These are phyloP conservation scores for Gyrodon lividus DNA, from an alignment of 768 basidiomycete species.

Conservation along the genomic window DNA sequence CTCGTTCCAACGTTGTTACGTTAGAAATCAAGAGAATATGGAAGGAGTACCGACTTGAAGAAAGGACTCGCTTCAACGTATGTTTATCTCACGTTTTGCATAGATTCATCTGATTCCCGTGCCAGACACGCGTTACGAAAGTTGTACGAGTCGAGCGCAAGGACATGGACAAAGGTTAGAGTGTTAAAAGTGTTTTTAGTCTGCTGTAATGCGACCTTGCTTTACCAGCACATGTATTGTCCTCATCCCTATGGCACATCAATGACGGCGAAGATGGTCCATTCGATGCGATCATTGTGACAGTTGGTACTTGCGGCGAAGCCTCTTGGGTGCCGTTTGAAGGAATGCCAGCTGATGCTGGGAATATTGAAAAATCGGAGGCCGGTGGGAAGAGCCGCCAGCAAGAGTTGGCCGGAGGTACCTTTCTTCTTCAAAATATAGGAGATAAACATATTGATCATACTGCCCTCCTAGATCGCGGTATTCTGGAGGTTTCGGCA, in stretches of 20 bases:
- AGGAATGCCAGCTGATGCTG: constrained; percentile 40
- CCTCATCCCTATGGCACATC: constrained; percentile 42
- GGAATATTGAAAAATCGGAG: constrained; percentile 2
- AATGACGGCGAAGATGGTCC: constrained; percentile 46
- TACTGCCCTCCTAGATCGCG: neutral
- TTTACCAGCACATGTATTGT: constrained; percentile 14
- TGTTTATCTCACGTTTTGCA: neutral
- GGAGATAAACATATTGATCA: neutral
- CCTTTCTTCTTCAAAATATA: neutral
- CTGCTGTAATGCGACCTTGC: neutral
- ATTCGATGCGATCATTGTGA: constrained; percentile 52
- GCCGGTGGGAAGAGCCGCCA: constrained; percentile 1
- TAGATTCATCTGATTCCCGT: neutral
- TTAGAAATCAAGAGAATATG: constrained; percentile 43
- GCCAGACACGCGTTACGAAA: constrained; percentile 37
- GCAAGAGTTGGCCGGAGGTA: neutral
- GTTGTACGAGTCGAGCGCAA: constrained; percentile 27
- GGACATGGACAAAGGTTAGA: no score
- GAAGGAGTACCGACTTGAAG: constrained; percentile 49
- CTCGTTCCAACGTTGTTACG: no score
- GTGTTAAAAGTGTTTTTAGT: no score
- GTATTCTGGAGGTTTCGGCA: neutral
- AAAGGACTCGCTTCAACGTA: constrained; percentile 45
- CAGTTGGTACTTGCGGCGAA: constrained; percentile 48
- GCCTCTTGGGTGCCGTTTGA: constrained; percentile 44